Conservation (phyloP, 1,139 yeast species). For the Chernovozyma sophiae-reginae region DNA sequence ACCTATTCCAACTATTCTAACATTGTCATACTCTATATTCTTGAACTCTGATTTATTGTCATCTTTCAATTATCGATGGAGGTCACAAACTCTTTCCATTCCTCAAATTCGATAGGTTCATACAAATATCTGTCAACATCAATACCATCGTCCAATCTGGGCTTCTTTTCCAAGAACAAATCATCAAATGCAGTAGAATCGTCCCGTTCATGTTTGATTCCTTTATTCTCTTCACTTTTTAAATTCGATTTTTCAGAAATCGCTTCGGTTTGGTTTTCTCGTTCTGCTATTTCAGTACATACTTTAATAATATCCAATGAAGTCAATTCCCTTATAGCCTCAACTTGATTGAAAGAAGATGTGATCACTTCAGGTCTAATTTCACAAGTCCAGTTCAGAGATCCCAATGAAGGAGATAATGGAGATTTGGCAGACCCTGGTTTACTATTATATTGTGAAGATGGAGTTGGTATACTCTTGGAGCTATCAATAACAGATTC, state of each 20-base stretch:
- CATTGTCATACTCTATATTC: too few relatives aligned
- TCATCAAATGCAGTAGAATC: slow-evolving; percentile 22
- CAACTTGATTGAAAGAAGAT: slow-evolving; percentile 46
- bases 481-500: slow-evolving; percentile 19
- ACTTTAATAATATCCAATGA: slow-evolving; percentile 27
- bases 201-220: slow-evolving; percentile 23
- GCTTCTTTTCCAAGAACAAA: slow-evolving; percentile 33
- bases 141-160: slow-evolving; percentile 18
- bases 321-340: slow-evolving; percentile 28
- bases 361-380: slow-evolving; percentile 43
- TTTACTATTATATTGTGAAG: slow-evolving; percentile 25
- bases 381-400: slow-evolving; percentile 42
- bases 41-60: too few relatives aligned
- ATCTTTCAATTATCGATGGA: too few relatives aligned
- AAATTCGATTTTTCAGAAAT: background rate
- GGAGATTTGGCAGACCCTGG: slow-evolving; percentile 26
- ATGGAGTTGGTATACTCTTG: slow-evolving; percentile 30
- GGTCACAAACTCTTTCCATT: slow-evolving; percentile 32
- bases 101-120: slow-evolving; percentile 36
- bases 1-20: too few relatives aligned
- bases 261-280: slow-evolving; percentile 4
- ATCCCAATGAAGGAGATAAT: slow-evolving; percentile 24
- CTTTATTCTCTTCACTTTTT: slow-evolving; percentile 8
- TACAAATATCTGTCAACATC: slow-evolving; percentile 23
- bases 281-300: slow-evolving; percentile 19